Base-by-base conservation (phyloP, 192 early-diverging fungal species). In the Kickxella alabastrina region DNA sequence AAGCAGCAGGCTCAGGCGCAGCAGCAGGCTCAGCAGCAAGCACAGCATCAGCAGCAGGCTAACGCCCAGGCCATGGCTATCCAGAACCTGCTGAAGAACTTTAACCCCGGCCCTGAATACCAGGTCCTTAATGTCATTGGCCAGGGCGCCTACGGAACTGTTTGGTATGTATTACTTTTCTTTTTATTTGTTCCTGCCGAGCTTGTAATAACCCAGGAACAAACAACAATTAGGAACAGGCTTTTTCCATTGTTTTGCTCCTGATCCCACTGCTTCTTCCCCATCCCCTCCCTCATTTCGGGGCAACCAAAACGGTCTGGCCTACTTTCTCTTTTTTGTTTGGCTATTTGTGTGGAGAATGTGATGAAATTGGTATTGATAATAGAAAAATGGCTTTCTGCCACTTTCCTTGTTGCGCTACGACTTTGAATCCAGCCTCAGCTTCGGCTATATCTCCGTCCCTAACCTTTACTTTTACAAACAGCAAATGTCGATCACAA, bases 71-170 rank as follows among this genome's bases (percentile, higher is more conserved):
- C 68, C 10, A 64, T 77, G 31, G 74, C 66, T 15, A 58, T 68
- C 17, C 67, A 70, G 55, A 65, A 70, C 46, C 48, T 78, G 39
- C 63, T 84, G 28, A 68, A 76, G 47, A 78, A 82, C 43, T 91
- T 91, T 68, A 83, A 88, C 59, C 84, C 83, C 15, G 89, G 89
- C 6, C 73, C 83, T 18, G 85, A 93, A 48, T 98, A 95, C 69
- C 81, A 92, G 45, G 81, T 90, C 51, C 69, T 83, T 34, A 85
- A 89, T 54, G 87, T 92, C 48, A 87, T 95, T 42, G 93, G 93
- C 14, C 86, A 90, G 65, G 93, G 93, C 35, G 93, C 93, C 40
- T 95, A 95, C 70, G 93, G 93, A 22, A 84, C 89, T 54, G 93
- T 95, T 31, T 92, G 89, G 92, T 92, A 87, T 77, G 76, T 67